Conservation (phyloP, 2,329 filamentous ascomycete species). For the Scedosporium apiospermum region DNA sequence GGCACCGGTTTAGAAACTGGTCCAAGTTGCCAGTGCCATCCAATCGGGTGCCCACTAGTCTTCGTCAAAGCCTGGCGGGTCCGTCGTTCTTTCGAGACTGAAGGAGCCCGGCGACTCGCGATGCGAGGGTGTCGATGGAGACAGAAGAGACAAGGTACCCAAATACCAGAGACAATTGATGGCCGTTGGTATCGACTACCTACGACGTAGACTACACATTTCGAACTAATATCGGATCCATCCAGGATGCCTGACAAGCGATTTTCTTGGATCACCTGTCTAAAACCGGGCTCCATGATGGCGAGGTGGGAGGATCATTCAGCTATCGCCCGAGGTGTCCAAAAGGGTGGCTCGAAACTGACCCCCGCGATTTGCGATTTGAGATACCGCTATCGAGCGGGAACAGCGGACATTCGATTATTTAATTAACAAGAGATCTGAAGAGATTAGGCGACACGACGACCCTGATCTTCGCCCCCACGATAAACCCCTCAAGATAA, state of each 20-base stretch:
- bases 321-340: background rate
- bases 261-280: background rate
- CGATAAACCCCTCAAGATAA: background rate
- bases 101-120: too few relatives aligned
- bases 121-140: background rate
- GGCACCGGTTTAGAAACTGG: background rate
- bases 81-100: too few relatives aligned
- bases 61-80: background rate
- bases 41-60: background rate
- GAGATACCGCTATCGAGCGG: background rate
- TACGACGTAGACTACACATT: background rate
- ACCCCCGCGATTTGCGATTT: background rate
- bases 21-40: background rate
- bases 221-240: background rate
- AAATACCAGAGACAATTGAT: background rate
- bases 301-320: background rate
- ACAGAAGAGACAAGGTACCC: background rate
- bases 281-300: background rate
- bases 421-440: background rate
- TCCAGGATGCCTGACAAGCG: background rate
- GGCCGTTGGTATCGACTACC: background rate
- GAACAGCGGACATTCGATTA: background rate
- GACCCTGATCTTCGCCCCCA: background rate
- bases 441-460: background rate
- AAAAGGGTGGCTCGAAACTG: background rate